These are phyloP conservation scores for Pelargonium myrrhifolium DNA, from an alignment of 441 rosid species.

Conservation along the genomic window DNA sequence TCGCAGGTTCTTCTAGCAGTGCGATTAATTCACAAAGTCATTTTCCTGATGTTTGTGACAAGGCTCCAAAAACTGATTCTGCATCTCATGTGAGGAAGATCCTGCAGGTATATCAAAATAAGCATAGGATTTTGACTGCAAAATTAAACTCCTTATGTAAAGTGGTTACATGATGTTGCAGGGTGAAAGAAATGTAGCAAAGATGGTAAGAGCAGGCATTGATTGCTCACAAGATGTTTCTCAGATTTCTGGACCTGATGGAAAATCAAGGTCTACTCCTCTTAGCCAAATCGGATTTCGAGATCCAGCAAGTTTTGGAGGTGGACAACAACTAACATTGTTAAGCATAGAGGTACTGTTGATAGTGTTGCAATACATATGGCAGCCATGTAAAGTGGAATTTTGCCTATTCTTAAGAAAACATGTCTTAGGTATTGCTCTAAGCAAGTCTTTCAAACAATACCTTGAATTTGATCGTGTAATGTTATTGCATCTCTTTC, in stretches of 20 bases:
- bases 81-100: slow-evolving; percentile 27
- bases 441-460: neutral
- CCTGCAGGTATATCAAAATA: slow-evolving; percentile 25
- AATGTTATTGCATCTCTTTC: neutral
- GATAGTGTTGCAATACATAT: neutral
- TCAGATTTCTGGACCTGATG: slow-evolving; percentile 86
- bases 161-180: slow-evolving; percentile 24
- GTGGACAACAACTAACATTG: slow-evolving; percentile 86
- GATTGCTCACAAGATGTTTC: slow-evolving; percentile 52
- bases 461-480: neutral
- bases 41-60: slow-evolving; percentile 24
- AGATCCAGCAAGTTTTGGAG: slow-evolving; percentile 95
- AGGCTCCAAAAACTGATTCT: slow-evolving; percentile 25
- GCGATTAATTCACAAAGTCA: slow-evolving; percentile 30
- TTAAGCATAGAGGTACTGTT: slow-evolving; percentile 79
- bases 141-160: slow-evolving; percentile 25
- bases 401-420: neutral
- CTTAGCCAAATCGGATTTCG: slow-evolving; percentile 91
- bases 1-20: slow-evolving; percentile 31
- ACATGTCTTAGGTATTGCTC: neutral
- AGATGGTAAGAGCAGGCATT: slow-evolving; percentile 21
- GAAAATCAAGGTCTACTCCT: slow-evolving; percentile 72
- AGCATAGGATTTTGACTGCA: slow-evolving; percentile 21
- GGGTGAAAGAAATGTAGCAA: slow-evolving; percentile 30
- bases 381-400: neutral